These are phyloP conservation scores for Chiua sp. DNA, from an alignment of 1,284 basidiomycete genomes.

Conservation along the genomic window DNA sequence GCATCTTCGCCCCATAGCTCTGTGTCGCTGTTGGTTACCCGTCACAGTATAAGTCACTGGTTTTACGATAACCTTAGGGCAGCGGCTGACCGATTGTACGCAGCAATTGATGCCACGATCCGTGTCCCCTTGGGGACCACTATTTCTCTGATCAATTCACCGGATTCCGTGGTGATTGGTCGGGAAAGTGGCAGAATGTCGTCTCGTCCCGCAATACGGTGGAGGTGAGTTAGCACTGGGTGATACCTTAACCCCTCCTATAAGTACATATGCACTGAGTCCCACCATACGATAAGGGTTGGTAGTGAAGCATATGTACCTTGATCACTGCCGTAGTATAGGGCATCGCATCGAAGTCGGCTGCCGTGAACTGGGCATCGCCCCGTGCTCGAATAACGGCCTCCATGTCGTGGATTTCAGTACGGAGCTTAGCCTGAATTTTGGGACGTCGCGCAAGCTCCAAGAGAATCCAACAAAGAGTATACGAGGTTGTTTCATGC, in stretches of 20 bases:
- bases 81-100: slow-evolving; percentile 41
- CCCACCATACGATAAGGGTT: background rate
- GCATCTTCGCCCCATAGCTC: slow-evolving; percentile 57
- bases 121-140: slow-evolving; percentile 41
- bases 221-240: slow-evolving; percentile 39
- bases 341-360: slow-evolving; percentile 58
- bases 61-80: background rate
- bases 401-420: slow-evolving; percentile 45
- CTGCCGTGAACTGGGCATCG: slow-evolving; percentile 44
- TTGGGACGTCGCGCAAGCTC: slow-evolving; percentile 47
- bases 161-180: slow-evolving; percentile 44
- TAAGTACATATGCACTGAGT: background rate
- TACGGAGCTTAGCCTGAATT: slow-evolving; percentile 45
- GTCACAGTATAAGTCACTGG: background rate
- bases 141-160: slow-evolving; percentile 42
- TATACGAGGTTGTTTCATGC: slow-evolving; percentile 58
- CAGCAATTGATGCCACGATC: slow-evolving; percentile 40
- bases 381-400: slow-evolving; percentile 44
- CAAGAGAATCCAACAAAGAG: slow-evolving; percentile 47
- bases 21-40: slow-evolving; percentile 38
- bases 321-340: slow-evolving; percentile 58
- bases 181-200: slow-evolving; percentile 50
- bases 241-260: slow-evolving; percentile 49
- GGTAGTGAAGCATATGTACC: slow-evolving; percentile 32
- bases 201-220: slow-evolving; percentile 44